phyloP scores from a whole-genome alignment of 2,329 filamentous ascomycete genomes.

The Colletotrichum liaoningense region DNA sequence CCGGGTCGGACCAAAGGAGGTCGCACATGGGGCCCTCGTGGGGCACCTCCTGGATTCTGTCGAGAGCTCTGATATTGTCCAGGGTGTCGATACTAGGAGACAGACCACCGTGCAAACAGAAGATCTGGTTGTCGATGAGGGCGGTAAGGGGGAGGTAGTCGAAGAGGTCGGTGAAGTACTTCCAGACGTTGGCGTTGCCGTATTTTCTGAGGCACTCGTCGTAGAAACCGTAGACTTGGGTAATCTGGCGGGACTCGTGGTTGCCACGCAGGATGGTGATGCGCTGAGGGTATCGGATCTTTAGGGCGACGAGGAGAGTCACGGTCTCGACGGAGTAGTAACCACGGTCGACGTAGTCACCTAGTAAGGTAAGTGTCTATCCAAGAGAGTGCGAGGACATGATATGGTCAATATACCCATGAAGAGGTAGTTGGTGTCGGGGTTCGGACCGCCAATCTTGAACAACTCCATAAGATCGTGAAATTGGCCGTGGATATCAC shows the following conservation, averaged over 20 bases:
- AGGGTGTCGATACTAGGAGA: conserved; percentile 96
- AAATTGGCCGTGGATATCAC: conserved; percentile 99
- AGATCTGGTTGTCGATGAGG: conserved; percentile 98
- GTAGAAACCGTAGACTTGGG: conserved; percentile 99
- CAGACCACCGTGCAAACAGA: conserved; percentile 96
- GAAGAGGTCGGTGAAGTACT: conserved; percentile 98
- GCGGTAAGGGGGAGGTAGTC: conserved; percentile 98
- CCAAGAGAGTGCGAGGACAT: conserved; percentile 6
- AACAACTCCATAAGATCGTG: conserved; percentile 99
- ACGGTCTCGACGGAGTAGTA: conserved; percentile 99
- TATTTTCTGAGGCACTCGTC: conserved; percentile 99
- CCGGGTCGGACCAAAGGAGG: conserved; percentile 96
- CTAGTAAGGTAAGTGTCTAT: conserved; percentile 55
- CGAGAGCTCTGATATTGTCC: conserved; percentile 93
- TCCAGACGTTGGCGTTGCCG: conserved; percentile 99
- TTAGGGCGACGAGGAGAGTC: conserved; percentile 93
- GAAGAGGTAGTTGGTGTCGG: conserved; percentile 99
- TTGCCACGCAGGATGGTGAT: conserved; percentile 99
- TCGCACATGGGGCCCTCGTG: conserved; percentile 99
- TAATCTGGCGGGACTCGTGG: conserved; percentile 99
- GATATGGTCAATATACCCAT: conserved; percentile 77
- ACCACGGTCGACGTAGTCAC: conserved; percentile 97
- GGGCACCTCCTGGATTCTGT: conserved; percentile 97
- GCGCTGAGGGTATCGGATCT: conserved; percentile 97
- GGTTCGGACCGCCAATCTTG: conserved; percentile 97